These are phyloP conservation scores for Phtheirospermum japonicum DNA, from an alignment of 257 asterid species.

Conservation along the genomic window DNA sequence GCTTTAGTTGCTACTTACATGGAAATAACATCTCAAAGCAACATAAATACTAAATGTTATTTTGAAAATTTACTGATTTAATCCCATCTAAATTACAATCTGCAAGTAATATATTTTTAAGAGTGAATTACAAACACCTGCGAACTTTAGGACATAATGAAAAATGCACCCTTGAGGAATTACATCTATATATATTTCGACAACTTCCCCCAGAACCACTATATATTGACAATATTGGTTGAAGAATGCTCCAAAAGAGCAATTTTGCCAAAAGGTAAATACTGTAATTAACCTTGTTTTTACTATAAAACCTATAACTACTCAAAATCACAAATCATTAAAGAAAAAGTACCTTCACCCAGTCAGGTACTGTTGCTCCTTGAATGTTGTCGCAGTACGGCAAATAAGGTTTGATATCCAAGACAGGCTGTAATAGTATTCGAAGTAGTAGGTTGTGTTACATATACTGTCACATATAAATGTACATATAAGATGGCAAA, in stretches of 20 bases:
- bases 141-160: no score
- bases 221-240: no score
- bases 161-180: background rate
- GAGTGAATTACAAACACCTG: no score
- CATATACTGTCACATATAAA: slow-evolving; percentile 17
- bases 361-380: slow-evolving; percentile 74
- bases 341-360: slow-evolving; percentile 79
- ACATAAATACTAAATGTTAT: slow-evolving; percentile 2
- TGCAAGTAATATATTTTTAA: background rate
- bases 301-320: background rate
- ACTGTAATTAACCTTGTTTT: background rate
- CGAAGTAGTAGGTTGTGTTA: slow-evolving; percentile 28
- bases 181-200: background rate
- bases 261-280: no score
- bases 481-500: slow-evolving; percentile 9
- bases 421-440: slow-evolving; percentile 67
- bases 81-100: background rate
- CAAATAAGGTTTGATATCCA: slow-evolving; percentile 92
- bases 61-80: background rate
- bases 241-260: no score
- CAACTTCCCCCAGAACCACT: no score
- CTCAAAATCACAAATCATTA: background rate
- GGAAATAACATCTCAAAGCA: background rate
- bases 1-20: background rate
- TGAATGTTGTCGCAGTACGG: slow-evolving; percentile 83